Evolutionary conservation across 2,329 filamentous ascomycete genomes (phyloP).

Genomic region (Trichoderma sp.): DNA sequence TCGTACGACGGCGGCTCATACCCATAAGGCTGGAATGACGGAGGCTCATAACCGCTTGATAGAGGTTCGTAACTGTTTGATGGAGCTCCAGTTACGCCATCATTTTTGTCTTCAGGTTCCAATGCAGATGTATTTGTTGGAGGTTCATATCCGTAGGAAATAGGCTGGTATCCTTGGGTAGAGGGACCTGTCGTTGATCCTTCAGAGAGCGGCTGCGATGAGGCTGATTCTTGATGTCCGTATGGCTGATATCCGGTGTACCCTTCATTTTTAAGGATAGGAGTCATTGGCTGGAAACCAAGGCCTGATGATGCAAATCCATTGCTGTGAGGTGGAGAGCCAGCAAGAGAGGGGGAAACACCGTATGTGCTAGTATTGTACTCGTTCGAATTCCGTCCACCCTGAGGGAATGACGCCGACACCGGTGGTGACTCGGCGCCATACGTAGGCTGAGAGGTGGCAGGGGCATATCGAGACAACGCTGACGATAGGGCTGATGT

Average conservation of each 20-base stretch:
- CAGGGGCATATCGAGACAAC: constrained; percentile 35
- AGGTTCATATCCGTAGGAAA: constrained; percentile 50
- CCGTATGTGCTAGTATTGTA: constrained; percentile 38
- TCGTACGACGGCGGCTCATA: constrained; percentile 59
- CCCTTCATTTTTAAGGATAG: constrained; percentile 1
- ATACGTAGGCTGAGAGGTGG: constrained; percentile 26
- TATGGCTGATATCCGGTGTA: constrained; percentile 31
- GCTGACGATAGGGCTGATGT: constrained; percentile 36
- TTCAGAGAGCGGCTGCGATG: background rate
- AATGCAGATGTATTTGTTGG: constrained; percentile 35
- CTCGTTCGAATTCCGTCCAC: constrained; percentile 32
- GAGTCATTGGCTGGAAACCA: constrained; percentile 29
- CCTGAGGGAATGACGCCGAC: constrained; percentile 32
- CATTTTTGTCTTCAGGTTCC: constrained; percentile 21
- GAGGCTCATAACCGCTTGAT: constrained; percentile 56
- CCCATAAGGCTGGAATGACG: constrained; percentile 58
- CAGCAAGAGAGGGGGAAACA: constrained; percentile 27
- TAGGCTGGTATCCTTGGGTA: constrained; percentile 42
- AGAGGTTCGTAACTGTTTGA: constrained; percentile 20
- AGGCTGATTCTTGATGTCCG: constrained; percentile 20
- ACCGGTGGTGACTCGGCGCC: constrained; percentile 50
- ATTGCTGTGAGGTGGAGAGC: constrained; percentile 19
- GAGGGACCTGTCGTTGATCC: constrained; percentile 20
- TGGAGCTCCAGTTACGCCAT: constrained; percentile 28
- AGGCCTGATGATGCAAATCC: constrained; percentile 24